A percentile compares a stretch with the other conserved stretches of the same genome.
These are phyloP conservation scores for Hypomontagnella submonticulosa DNA, from an alignment of 495 filamentous ascomycete genomes.

Conservation along the genomic window DNA sequence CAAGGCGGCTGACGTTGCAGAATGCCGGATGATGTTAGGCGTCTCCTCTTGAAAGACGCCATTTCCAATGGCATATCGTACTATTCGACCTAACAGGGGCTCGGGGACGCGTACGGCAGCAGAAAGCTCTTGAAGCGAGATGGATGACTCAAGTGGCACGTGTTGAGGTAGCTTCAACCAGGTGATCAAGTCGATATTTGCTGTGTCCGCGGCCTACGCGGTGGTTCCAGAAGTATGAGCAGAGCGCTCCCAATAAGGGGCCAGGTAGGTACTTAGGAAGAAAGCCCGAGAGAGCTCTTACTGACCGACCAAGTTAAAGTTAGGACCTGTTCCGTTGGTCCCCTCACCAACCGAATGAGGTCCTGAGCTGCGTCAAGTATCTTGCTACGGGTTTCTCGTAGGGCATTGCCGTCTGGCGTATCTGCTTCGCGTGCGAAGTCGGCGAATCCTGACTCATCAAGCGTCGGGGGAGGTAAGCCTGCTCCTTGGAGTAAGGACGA, in stretches of 20 bases:
- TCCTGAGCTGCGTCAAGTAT: conserved; percentile 33
- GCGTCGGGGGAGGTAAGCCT: conserved; percentile 28
- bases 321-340: conserved; percentile 33
- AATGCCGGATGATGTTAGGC: conserved; percentile 49
- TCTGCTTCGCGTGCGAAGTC: conserved; percentile 27
- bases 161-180: conserved; percentile 46
- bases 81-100: conserved; percentile 43
- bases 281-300: background rate
- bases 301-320: conserved; percentile 34
- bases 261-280: background rate
- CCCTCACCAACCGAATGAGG: conserved; percentile 28
- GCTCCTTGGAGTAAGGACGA: conserved; percentile 24
- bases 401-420: conserved; percentile 16
- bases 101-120: conserved; percentile 38
- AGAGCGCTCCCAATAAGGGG: background rate
- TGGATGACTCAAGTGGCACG: conserved; percentile 44
- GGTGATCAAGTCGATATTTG: conserved; percentile 23
- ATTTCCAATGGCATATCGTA: conserved; percentile 52
- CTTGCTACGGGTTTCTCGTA: conserved; percentile 26
- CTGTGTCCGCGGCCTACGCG: conserved; percentile 13
- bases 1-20: conserved; percentile 52
- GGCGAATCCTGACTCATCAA: conserved; percentile 25
- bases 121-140: conserved; percentile 44
- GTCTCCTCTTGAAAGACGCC: conserved; percentile 48
- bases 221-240: background rate